Evolutionary conservation across 2,329 filamentous ascomycete genomes (phyloP), one percentile per base, ranked within the genome.

Genomic region (Xylaria sp.): DNA sequence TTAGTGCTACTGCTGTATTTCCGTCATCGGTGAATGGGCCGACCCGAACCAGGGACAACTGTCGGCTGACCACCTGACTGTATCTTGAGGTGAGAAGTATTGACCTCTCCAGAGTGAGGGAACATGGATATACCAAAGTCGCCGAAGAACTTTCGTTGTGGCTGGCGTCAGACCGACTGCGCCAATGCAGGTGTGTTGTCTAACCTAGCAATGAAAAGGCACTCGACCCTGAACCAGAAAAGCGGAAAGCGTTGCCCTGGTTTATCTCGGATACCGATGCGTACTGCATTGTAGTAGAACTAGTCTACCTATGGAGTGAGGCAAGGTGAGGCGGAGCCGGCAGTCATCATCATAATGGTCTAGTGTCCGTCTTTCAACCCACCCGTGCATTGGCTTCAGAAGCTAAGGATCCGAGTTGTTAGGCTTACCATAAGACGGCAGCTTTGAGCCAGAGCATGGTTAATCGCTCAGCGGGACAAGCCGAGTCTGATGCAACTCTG

Each of bases 381-480:
- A 51, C 39, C 52, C 39, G 58, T 54, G 57, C 58, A 44, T 65
- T 60, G 69, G 58, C 39, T 31, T 55, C n/a, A 4, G 23, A 60
- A 58, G 54, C 50, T 37, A 51, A 56, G 48, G 13, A 13, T n/a
- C 41, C 50, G 59, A 67, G 23, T 48, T 44, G 31, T 25, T 37
- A 59, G 25, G 50, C 39, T 58, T 31, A 59, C 31, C 51, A 61
- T n/a, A 37, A 57, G 64, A 63, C 13, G 39, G 31, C 15, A 61
- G 34, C 20, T 60, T 50, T 20, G 55, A 58, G 59, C 50, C 18
- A 52, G 46, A 54, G 58, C 37, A 20, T 64, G 20, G 56, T 63
- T 60, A 56, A 59, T 70, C 61, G 65, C 65, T 65, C 65, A 72
- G 70, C 75, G 73, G 72, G 72, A 76, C 64, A 69, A 66, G 69